Evolutionary conservation across 2,329 filamentous ascomycete species (phyloP).

Genomic region (Neofusicoccum laricinum): DNA sequence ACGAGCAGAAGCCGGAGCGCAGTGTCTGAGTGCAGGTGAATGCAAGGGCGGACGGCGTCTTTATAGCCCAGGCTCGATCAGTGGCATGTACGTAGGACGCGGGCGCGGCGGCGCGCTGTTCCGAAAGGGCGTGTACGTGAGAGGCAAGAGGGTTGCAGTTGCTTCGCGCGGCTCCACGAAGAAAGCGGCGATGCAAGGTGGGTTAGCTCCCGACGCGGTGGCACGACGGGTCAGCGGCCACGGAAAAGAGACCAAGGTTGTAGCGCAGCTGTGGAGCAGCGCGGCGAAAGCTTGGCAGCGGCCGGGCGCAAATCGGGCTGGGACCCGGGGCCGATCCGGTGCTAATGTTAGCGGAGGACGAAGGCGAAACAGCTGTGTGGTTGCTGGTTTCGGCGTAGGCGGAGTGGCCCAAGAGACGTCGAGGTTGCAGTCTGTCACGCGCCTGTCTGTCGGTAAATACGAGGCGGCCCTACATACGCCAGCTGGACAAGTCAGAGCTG

Average conservation of each 20-base stretch:
- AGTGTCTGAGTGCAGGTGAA: not conserved
- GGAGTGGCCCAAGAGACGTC: not conserved
- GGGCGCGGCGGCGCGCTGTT: not conserved
- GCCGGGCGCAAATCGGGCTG: not conserved
- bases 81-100: not conserved
- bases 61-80: not conserved
- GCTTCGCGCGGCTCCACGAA: not conserved
- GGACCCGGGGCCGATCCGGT: not conserved
- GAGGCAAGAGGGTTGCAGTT: slow-evolving; percentile 6
- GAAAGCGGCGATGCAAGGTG: not conserved
- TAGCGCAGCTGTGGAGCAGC: not conserved
- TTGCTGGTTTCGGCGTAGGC: not conserved
- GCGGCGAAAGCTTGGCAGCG: not conserved
- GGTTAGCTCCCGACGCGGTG: not conserved
- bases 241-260: not conserved
- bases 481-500: not conserved
- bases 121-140: not conserved
- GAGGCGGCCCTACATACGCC: not conserved
- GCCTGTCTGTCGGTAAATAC: not conserved
- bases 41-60: not conserved
- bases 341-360: slow-evolving; percentile 3
- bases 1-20: not conserved
- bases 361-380: not conserved
- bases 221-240: slow-evolving; percentile 7
- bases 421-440: slow-evolving; percentile 9